Base-by-base conservation (phyloP, 2,329 filamentous ascomycete species). In the Lachnellula arida region DNA sequence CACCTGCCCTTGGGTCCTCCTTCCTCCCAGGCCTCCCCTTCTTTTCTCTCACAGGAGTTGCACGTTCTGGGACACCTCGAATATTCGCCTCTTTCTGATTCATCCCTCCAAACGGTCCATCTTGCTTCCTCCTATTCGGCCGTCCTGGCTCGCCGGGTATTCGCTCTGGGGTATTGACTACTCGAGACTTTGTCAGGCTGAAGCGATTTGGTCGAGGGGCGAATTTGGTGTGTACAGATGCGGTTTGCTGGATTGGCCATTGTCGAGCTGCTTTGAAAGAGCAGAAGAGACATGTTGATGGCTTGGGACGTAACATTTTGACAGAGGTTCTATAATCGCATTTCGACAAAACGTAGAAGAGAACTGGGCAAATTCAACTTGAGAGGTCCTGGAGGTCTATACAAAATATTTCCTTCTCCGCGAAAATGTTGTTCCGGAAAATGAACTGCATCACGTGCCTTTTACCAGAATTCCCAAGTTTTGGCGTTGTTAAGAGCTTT, bases 71-170 rank as follows among this genome's bases (percentile, higher is more conserved):
- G 11, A 70, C 64, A 17, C 73, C 74, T 52, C 72, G 69, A 59
- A 80, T 73, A 11, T 72, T 71, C 12, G 77, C 76, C 39, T 74
- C 69, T 9, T 72, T 81, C 63, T 76, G 70, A 60, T 86, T 86
- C 81, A 84, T 83, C 8, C 75, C 80, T 17, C 76, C 78, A 66
- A 82, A 86, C 2, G 82, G 82, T 5, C 79, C 78, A 60, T 76
- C 74, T 53, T 72, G 71, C 49, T 74, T 73, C 55, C 74, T 72
- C 44, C 71, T 70, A 8, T 68, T 60, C 2, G 74, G 73, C 44
- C 67, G 49, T 9, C 49, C 57, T 34, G 35, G 47, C 35, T 42
- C 51, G 9, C 51, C 43, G 19, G 42, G 32, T 42, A 17, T 53
- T n/a, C 12, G 17, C 34, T 60, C 55, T 17, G 60, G 49, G 4